Evolutionary conservation across 169 alveolate genomes (phyloP).

Genomic region (Amoebophrya sp.): DNA sequence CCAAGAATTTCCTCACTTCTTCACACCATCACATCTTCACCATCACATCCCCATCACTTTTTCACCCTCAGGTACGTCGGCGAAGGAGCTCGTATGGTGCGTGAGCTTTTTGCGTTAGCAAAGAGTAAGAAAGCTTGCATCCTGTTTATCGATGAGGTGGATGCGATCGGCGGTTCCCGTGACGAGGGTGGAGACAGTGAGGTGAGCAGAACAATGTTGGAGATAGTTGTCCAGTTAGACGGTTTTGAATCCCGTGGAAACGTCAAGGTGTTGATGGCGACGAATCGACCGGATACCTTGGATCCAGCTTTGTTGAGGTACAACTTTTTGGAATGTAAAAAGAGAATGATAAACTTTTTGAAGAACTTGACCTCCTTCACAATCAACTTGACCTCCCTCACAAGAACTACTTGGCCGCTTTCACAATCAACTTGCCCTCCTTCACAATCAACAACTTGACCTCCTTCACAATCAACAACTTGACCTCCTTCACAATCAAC

Average conservation of each 20-base stretch:
- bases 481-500: too few relatives aligned
- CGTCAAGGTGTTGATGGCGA: slow-evolving; percentile 77
- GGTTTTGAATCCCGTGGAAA: slow-evolving; percentile 87
- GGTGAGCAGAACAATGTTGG: slow-evolving; percentile 95
- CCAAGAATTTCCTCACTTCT: too few relatives aligned
- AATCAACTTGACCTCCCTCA: too few relatives aligned
- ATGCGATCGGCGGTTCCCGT: slow-evolving; percentile 93
- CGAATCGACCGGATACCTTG: slow-evolving; percentile 98
- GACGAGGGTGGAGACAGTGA: slow-evolving; percentile 98
- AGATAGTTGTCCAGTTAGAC: slow-evolving; percentile 96
- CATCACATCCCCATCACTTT: slow-evolving; percentile 31
- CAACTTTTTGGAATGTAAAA: background rate
- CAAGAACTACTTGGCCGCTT: too few relatives aligned
- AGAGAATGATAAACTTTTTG: too few relatives aligned
- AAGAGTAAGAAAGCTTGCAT: slow-evolving; percentile 93
- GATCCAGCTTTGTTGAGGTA: slow-evolving; percentile 96
- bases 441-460: too few relatives aligned
- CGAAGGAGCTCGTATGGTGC: slow-evolving; percentile 99
- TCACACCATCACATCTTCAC: background rate
- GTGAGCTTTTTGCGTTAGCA: slow-evolving; percentile 96
- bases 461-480: too few relatives aligned
- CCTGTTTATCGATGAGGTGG: slow-evolving; percentile 97
- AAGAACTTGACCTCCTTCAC: too few relatives aligned
- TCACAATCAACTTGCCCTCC: too few relatives aligned
- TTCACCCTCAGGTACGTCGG: slow-evolving; percentile 85